Evolutionary conservation across 768 basidiomycete species (phyloP).

Genomic region (Rhizopogon sp.): DNA sequence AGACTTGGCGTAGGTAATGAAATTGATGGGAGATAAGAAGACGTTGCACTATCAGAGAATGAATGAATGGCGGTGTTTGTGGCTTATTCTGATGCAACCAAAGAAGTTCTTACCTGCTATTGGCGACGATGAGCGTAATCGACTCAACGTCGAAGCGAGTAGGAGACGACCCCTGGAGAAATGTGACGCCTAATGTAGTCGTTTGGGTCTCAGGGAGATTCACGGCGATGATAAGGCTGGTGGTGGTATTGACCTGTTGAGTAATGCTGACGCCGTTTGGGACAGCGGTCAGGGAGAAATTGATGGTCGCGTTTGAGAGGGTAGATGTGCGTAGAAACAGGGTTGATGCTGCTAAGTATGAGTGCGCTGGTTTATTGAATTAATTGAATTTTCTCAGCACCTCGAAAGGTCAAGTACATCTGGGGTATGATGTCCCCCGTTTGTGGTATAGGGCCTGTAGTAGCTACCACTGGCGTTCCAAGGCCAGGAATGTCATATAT

Average conservation of each 20-base stretch:
- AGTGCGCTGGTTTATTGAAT: conserved; percentile 3
- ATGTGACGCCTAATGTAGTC: conserved; percentile 40
- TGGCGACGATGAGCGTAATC: conserved; percentile 33
- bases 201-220: conserved; percentile 34
- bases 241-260: conserved; percentile 35
- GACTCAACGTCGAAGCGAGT: conserved; percentile 34
- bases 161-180: conserved; percentile 20
- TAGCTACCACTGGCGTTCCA: conserved; percentile 22
- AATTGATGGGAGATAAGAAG: conserved; percentile 19
- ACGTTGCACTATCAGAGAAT: conserved; percentile 14
- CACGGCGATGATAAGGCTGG: conserved; percentile 33
- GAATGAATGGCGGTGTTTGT: neutral
- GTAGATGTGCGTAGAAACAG: conserved; percentile 39
- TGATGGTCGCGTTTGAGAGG: conserved; percentile 46
- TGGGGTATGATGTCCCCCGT: conserved; percentile 46
- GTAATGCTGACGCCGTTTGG: conserved; percentile 32
- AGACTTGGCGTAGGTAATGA: conserved; percentile 20
- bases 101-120: conserved; percentile 28
- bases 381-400: conserved; percentile 20
- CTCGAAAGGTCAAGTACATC: conserved; percentile 52
- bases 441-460: conserved; percentile 37
- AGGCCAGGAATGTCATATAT: conserved; percentile 5
- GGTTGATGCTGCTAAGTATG: conserved; percentile 30
- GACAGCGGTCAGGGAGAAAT: conserved; percentile 42
- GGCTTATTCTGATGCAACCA: neutral